These are phyloP conservation scores for Fragaria iinumae DNA, from an alignment of 306 rosid species.

Conservation along the genomic window DNA sequence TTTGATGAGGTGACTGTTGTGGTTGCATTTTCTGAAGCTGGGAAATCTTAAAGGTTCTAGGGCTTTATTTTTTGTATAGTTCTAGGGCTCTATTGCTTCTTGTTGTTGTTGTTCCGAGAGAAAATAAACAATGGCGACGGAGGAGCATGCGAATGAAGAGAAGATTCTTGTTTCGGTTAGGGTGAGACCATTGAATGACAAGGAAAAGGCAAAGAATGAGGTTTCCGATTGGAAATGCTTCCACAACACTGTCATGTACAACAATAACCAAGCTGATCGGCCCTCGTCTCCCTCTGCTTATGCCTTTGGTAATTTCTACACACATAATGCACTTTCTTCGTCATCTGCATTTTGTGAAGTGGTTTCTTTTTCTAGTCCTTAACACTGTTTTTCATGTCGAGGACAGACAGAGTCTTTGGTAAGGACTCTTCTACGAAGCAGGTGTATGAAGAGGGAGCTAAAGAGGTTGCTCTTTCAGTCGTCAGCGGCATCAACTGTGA, in stretches of 20 bases:
- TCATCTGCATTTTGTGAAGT: neutral
- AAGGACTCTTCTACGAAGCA: constrained; percentile 48
- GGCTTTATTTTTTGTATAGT: neutral
- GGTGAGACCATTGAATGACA: constrained; percentile 74
- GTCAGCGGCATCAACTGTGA: constrained; percentile 87
- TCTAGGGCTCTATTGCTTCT: constrained; percentile 1
- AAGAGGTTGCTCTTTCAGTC: constrained; percentile 80
- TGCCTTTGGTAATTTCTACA: constrained; percentile 45
- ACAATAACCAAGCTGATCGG: constrained; percentile 42
- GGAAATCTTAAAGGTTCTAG: neutral
- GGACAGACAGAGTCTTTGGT: constrained; percentile 77
- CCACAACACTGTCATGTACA: constrained; percentile 43
- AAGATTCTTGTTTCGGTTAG: constrained; percentile 68
- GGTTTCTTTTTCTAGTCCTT: neutral
- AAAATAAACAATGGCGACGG: constrained; percentile 25
- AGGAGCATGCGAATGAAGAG: constrained; percentile 40
- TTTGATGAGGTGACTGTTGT: constrained; percentile 11
- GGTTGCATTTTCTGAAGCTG: constrained; percentile 3
- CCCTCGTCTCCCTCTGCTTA: constrained; percentile 43
- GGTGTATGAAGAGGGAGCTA: constrained; percentile 78
- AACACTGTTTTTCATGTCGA: neutral
- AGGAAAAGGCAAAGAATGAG: constrained; percentile 47
- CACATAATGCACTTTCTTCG: neutral
- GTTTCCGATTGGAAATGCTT: constrained; percentile 59
- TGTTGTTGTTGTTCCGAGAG: neutral